Evolutionary conservation across 306 rosid species (phyloP), one percentile per base, ranked within the genome.

Genomic region (Alnus rubra): DNA sequence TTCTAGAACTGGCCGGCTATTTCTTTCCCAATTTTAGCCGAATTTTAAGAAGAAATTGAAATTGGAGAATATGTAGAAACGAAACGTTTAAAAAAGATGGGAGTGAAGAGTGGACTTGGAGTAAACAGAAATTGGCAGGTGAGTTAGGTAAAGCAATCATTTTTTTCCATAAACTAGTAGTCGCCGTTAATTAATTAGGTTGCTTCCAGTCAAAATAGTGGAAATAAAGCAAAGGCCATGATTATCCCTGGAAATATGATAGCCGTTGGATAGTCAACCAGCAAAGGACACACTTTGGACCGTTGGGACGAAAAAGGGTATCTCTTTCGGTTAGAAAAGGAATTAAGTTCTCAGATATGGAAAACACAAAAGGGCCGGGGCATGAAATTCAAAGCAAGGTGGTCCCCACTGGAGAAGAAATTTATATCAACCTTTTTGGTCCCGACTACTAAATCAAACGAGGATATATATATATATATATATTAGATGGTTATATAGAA

Each of bases 211-310:
- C 80, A 75, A 79, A 77, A 63, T 33, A 81, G 64, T 77, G 73
- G 69, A 74, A 80, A 74, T 78, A 81, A 75, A 42, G 74, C 39
- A 50, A 9, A 52, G 53, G 60, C 31, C 14, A 67, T 9, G 72
- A 64, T 39, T 42, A 31, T 47, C 74, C 53, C 67, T 74, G 58
- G 53, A 47, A 39, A 69, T 13, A 76, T 67, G 50, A 73, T 69
- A 70, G 74, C 76, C 56, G 56, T 74, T 79, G 72, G 53, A 79
- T 83, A 79, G 90, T 85, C 91, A 87, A 85, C 79, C 71, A 52
- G 55, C 64, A 75, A 2, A 71, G 74, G 79, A 63, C 72, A 75
- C 55, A 49, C 74, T 77, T 78, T 78, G 68, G 78, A 85, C 82
- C 70, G 78, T 87, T 84, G 84, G 80, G 74, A 64, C 37, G 31